phyloP scores from a whole-genome alignment of 768 basidiomycete genomes.

The Suillus ampliporus region DNA sequence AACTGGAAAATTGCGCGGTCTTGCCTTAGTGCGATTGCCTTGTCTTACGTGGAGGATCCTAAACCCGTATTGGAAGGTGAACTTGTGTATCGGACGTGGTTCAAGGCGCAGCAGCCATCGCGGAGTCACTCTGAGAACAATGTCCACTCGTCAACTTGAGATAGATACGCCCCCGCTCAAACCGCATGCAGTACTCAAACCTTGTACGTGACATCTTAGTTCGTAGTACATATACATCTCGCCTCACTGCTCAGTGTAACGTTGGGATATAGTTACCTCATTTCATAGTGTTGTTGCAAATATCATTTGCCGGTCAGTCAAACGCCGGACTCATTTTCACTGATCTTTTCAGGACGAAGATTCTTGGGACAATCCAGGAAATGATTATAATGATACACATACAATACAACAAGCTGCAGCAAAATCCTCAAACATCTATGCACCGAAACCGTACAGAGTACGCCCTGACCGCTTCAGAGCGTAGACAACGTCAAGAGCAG shows the following conservation, averaged over 20 bases:
- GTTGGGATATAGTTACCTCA: too few relatives aligned
- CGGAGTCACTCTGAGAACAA: background rate
- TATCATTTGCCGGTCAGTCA: too few relatives aligned
- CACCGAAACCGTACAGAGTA: slow-evolving; percentile 56
- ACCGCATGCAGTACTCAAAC: too few relatives aligned
- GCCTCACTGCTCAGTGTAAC: too few relatives aligned
- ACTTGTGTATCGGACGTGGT: background rate
- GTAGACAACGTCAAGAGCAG: slow-evolving; percentile 92
- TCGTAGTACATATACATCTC: too few relatives aligned
- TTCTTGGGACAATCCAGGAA: slow-evolving; percentile 2
- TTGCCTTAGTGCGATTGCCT: background rate
- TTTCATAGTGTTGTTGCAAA: too few relatives aligned
- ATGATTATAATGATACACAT: slow-evolving; percentile 36
- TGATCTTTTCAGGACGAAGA: too few relatives aligned
- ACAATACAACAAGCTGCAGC: slow-evolving; percentile 23
- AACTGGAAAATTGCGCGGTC: background rate
- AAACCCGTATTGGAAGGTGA: background rate
- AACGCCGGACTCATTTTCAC: too few relatives aligned
- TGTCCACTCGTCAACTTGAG: background rate
- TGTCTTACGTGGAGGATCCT: background rate
- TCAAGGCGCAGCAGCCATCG: background rate
- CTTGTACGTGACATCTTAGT: too few relatives aligned
- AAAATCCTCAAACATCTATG: slow-evolving; percentile 18
- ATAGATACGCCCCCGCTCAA: background rate
- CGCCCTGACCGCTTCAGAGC: slow-evolving; percentile 86